phyloP scores from a whole-genome alignment of 2,329 filamentous ascomycete species.

The Exophiala alcalophila region DNA sequence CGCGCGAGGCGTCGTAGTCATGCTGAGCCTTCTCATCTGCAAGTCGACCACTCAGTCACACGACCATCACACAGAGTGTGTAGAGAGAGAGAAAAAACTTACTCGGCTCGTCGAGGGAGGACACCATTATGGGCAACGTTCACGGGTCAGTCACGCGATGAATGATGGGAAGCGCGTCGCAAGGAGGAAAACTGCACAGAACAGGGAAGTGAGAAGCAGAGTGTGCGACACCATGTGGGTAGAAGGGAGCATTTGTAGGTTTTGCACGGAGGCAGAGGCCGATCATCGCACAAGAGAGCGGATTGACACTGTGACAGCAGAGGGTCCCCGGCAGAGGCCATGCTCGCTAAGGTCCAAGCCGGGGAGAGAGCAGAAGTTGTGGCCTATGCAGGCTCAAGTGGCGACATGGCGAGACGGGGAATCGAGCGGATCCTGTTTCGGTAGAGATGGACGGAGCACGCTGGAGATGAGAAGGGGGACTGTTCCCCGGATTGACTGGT shows the following conservation, averaged over 20 bases:
- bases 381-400: neutral
- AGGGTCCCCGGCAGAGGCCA: neutral
- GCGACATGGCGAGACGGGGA: neutral
- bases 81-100: neutral
- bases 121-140: slow-evolving; percentile 20
- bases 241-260: slow-evolving; percentile 19
- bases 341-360: slow-evolving; percentile 1
- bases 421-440: too few species aligned
- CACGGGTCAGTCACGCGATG: too few species aligned
- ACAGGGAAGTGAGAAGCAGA: slow-evolving; percentile 1
- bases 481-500: too few species aligned
- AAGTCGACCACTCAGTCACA: slow-evolving; percentile 1
- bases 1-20: slow-evolving; percentile 19
- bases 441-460: too few species aligned
- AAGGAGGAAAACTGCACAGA: neutral
- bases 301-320: neutral
- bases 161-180: neutral
- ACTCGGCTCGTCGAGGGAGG: slow-evolving; percentile 25
- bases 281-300: too few species aligned
- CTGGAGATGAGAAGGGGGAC: too few species aligned
- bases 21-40: slow-evolving; percentile 23
- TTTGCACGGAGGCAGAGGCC: too few species aligned
- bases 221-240: slow-evolving; percentile 4
- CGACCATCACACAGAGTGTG: too few species aligned
- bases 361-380: neutral